Percentiles rank a stretch among this genome's conserved stretches.
These are phyloP conservation scores for Brassica nigra DNA, from an alignment of 345 rosid species.

Conservation along the genomic window DNA sequence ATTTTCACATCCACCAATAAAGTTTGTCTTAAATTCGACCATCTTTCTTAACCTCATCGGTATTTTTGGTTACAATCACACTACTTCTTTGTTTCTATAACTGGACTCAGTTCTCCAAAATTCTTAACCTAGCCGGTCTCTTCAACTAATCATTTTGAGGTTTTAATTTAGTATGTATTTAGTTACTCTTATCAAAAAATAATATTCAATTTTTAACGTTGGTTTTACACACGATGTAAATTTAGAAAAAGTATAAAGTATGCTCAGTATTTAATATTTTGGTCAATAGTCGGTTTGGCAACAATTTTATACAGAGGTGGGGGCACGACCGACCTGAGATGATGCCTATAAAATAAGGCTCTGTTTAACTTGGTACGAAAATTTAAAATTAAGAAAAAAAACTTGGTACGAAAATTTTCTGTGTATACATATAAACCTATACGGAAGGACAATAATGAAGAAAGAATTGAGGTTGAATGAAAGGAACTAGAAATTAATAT, in stretches of 20 bases:
- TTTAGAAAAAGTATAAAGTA: neutral
- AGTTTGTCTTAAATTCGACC: slow-evolving; percentile 27
- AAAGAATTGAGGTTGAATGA: slow-evolving; percentile 17
- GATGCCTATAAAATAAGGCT: slow-evolving; percentile 21
- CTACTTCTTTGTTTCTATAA: slow-evolving; percentile 19
- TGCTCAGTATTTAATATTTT: slow-evolving; percentile 1
- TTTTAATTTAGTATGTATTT: neutral
- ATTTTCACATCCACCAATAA: slow-evolving; percentile 35
- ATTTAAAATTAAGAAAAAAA: no score
- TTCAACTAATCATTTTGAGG: neutral
- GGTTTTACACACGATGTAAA: neutral
- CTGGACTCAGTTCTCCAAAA: slow-evolving; percentile 9
- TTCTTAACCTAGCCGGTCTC: slow-evolving; percentile 4
- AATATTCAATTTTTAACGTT: neutral
- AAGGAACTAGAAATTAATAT: neutral
- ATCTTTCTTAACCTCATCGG: slow-evolving; percentile 25
- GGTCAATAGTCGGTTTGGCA: slow-evolving; percentile 10
- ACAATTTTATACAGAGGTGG: neutral
- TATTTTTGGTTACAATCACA: slow-evolving; percentile 32
- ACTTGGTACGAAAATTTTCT: slow-evolving; percentile 6
- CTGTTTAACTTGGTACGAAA: slow-evolving; percentile 24
- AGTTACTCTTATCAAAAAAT: neutral
- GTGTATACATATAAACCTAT: neutral
- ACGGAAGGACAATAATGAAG: slow-evolving; percentile 38
- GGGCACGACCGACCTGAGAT: slow-evolving; percentile 25